Base-by-base conservation (phyloP, 306 rosid genomes). In the Rubus parviflorus region DNA sequence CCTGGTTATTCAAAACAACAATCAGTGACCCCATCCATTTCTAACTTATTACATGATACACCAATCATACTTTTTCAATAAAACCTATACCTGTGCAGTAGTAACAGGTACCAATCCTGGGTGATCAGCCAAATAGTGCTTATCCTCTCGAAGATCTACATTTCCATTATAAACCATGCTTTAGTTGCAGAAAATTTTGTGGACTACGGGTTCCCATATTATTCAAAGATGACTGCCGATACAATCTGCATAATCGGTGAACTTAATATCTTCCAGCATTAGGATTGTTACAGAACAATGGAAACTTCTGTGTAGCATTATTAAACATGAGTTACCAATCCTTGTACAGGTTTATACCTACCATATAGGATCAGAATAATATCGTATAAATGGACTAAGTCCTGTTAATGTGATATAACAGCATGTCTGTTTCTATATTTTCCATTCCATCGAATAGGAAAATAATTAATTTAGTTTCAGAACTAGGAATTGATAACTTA, bases 91-190 rank as follows among this genome's bases (percentile, higher is more conserved):
- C 90, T 94, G 98, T 20, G 86, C 88, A 75, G 97, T 75, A 25
- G 95, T 90, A 84, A 94, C 92, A 0, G 97, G 97, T 75, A 88
- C 91, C 84, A 92, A 46, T 70, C 98, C 97, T 14, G 95, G 98
- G 83, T 89, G 98, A 84, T 92, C 93, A 13, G 89, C 86, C 89
- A 94, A 79, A 84, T 94, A 94, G 82, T 83, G 91, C 70, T 87
- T 94, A 86, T 94, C 95, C 81, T 92, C 95, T 11, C 97, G 90
- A 74, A 94, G 98, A 89, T 94, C 98, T 94, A 83, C 46, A 58
- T 10, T 43, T 46, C 51, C 72, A 76, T 72, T 70, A 83, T 37
- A 57, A 82, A 76, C 70, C 77, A 74, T 42, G 47, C 15, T 74
- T 81, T 56, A 74, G 57, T 68, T 68, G 75, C 75, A 79, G 56